phyloP scores from a whole-genome alignment of 2,329 filamentous ascomycete species.

The Trichoderma sp. region DNA sequence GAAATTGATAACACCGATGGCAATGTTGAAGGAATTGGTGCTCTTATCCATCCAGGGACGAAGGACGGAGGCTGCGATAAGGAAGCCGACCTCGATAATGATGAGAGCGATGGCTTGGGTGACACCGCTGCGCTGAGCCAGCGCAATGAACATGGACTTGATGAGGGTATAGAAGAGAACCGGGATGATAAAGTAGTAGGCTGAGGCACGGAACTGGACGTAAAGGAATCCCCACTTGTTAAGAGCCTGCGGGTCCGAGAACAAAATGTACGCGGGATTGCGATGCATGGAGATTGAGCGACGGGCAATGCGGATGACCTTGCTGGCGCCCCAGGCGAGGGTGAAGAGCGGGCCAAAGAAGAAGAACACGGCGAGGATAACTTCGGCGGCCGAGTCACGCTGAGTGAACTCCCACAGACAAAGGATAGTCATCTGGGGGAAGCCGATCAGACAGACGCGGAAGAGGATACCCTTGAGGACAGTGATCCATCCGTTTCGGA shows the following conservation, averaged over 20 bases:
- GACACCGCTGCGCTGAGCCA: constrained; percentile 67
- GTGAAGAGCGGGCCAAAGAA: constrained; percentile 76
- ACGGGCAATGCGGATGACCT: constrained; percentile 85
- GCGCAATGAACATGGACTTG: constrained; percentile 85
- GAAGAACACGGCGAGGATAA: constrained; percentile 86
- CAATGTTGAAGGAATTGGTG: constrained; percentile 94
- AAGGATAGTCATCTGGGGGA: constrained; percentile 85
- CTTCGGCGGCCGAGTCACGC: constrained; percentile 78
- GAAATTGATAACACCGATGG: constrained; percentile 87
- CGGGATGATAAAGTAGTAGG: constrained; percentile 92
- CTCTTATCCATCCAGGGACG: constrained; percentile 99
- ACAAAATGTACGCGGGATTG: constrained; percentile 95
- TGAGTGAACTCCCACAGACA: constrained; percentile 92
- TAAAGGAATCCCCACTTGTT: constrained; percentile 99
- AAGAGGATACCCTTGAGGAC: constrained; percentile 93
- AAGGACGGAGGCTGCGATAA: constrained; percentile 76
- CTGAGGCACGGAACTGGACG: constrained; percentile 91
- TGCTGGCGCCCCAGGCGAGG: constrained; percentile 81
- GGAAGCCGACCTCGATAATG: constrained; percentile 73
- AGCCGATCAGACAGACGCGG: constrained; percentile 85
- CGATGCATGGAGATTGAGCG: constrained; percentile 89
- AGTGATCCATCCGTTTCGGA: constrained; percentile 90
- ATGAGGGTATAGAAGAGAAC: constrained; percentile 74
- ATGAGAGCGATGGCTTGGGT: constrained; percentile 81
- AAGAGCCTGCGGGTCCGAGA: constrained; percentile 87